These are phyloP conservation scores for Debaryomyces coudertii DNA, from an alignment of 1,139 yeast genomes.

Conservation along the genomic window DNA sequence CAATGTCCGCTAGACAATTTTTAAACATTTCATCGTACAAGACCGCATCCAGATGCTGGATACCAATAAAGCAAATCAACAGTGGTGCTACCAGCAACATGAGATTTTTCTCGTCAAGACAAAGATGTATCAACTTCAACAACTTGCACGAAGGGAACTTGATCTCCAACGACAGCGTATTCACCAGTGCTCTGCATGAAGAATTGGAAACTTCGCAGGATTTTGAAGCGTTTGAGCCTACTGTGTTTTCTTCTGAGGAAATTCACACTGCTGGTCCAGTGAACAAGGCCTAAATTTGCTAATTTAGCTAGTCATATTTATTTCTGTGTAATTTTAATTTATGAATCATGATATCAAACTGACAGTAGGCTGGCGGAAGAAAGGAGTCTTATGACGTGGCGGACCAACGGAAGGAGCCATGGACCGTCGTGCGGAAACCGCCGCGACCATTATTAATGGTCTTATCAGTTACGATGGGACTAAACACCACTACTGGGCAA, in stretches of 20 bases:
- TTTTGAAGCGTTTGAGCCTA: slow-evolving; percentile 42
- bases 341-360: slow-evolving; percentile 7
- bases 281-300: slow-evolving; percentile 29
- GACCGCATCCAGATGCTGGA: slow-evolving; percentile 52
- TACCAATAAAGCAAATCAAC: slow-evolving; percentile 30
- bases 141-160: slow-evolving; percentile 35
- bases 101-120: slow-evolving; percentile 42
- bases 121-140: slow-evolving; percentile 43
- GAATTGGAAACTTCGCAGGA: slow-evolving; percentile 19
- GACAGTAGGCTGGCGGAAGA: not conserved
- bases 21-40: slow-evolving; percentile 40
- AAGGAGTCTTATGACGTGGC: not conserved
- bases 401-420: too few species aligned
- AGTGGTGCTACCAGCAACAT: slow-evolving; percentile 15
- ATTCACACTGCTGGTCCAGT: slow-evolving; percentile 52
- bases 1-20: slow-evolving; percentile 39
- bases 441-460: not conserved
- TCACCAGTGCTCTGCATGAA: slow-evolving; percentile 22
- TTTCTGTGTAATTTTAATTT: slow-evolving; percentile 8
- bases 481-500: not conserved
- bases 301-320: not conserved
- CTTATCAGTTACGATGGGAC: not conserved
- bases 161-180: slow-evolving; percentile 42
- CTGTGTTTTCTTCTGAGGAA: slow-evolving; percentile 45
- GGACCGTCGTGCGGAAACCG: not conserved